Base-by-base conservation (phyloP, 139 green algal species). In the Chlamydomonas eustigma region DNA sequence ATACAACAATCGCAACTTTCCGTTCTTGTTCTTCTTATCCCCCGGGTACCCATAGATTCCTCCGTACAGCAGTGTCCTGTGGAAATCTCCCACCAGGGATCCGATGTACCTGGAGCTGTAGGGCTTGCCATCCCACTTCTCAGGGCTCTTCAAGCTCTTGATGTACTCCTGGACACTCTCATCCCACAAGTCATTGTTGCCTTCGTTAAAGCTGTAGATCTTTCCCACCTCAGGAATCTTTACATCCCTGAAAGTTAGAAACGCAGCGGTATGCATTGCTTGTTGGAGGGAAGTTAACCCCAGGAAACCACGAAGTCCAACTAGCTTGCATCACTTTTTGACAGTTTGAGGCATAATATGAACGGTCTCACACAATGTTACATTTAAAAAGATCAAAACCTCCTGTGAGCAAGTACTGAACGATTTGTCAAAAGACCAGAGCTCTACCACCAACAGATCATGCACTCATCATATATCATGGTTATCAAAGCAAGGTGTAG, bases 171-270 rank as follows among this genome's bases (percentile, higher is more conserved):
- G 71, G 63, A 92, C 82, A 67, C 80, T 81, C 24, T 89, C 37
- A 34, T 82, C 83, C 95, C 95, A 99, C 74, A 93, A 50, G 31
- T 76, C 63, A 81, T 94, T 97, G 93, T 99, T 99, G 80, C 95
- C 95, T 91, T 99, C 95, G 82, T 99, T 99, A 88, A 99, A 98
- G 37, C 90, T 91, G 89, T 99, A 99, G 83, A 99, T 99, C 88
- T 95, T 96, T 83, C 95, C 95, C 32, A 78, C 77, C 74, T 97
- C 87, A 38, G 83, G 83, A 71, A 96, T 91, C 39, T 85, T 86
- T 66, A 98, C 87, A 81, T 81, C 39, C 76, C 76, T 80, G 64
- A n/a, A 24, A 30, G 39, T 25, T 37, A 3, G 33, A 51, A 12
- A 51, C 4, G 66, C 34, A 6, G 63, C 8, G 63, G 34, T 18